A percentile compares a stretch with the other conserved stretches of the same genome.
Evolutionary conservation across 345 rosid genomes (phyloP).

Genomic region (Moringa oleifera): DNA sequence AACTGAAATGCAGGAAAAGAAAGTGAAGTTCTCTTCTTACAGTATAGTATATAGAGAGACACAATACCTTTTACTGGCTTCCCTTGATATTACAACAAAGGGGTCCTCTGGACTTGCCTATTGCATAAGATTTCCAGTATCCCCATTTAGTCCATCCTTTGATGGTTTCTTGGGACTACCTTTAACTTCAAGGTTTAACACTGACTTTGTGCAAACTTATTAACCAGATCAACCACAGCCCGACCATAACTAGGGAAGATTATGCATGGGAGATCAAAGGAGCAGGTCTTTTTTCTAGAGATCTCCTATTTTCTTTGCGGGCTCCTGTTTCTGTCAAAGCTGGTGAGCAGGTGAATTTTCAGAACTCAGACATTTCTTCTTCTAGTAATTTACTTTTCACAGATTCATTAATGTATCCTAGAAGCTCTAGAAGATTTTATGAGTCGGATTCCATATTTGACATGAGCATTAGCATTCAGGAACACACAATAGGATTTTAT

Average conservation of each 20-base stretch:
- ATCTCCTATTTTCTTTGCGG: constrained; percentile 77
- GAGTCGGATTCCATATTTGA: neutral
- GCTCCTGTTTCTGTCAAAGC: constrained; percentile 75
- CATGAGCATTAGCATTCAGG: neutral
- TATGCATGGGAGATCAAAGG: constrained; percentile 93
- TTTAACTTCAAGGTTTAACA: too few relatives aligned
- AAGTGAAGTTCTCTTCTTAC: too few relatives aligned
- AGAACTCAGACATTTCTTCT: constrained; percentile 15
- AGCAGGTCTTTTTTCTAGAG: constrained; percentile 83
- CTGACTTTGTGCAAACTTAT: constrained; percentile 14
- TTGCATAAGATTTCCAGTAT: too few relatives aligned
- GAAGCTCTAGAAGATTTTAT: neutral
- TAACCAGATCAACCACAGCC: constrained; percentile 77
- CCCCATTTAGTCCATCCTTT: too few relatives aligned
- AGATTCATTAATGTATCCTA: neutral
- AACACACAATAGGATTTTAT: neutral
- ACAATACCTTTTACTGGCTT: too few relatives aligned
- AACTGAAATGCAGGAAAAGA: too few relatives aligned
- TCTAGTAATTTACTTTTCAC: neutral
- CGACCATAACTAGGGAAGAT: constrained; percentile 67
- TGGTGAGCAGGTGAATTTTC: constrained; percentile 70
- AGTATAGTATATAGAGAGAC: too few relatives aligned
- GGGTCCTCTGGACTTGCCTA: neutral
- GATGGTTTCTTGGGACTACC: too few relatives aligned
- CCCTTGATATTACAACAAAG: neutral